Evolutionary conservation across 306 rosid species (phyloP).

Genomic region (Pyrus bretschneideri): DNA sequence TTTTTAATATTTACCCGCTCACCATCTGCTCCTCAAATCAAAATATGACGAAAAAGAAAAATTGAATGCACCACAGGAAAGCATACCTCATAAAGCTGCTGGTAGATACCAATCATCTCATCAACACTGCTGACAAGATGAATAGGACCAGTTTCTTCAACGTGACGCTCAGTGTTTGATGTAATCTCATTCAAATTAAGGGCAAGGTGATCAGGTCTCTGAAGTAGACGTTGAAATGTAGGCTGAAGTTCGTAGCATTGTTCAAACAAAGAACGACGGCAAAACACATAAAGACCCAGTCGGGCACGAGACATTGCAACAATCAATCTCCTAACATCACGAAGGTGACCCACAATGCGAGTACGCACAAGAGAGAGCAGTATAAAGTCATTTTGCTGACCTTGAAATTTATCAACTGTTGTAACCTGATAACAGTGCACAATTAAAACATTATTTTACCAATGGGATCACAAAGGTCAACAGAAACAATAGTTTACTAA

Average conservation of each 20-base stretch:
- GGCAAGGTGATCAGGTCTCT: conserved; percentile 78
- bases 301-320: conserved; percentile 99
- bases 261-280: conserved; percentile 89
- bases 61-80: not conserved
- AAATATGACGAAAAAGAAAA: not conserved
- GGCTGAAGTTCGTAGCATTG: conserved; percentile 98
- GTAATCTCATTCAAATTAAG: conserved; percentile 65
- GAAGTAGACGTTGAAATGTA: conserved; percentile 83
- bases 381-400: conserved; percentile 97
- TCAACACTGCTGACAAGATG: conserved; percentile 77
- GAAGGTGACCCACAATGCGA: conserved; percentile 92
- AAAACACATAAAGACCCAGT: conserved; percentile 85
- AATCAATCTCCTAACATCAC: conserved; percentile 96
- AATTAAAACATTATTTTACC: not conserved
- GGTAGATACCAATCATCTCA: conserved; percentile 67
- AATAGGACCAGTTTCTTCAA: conserved; percentile 57
- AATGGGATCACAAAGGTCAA: not conserved
- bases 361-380: conserved; percentile 91
- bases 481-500: not conserved
- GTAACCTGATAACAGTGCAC: conserved; percentile 53
- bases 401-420: conserved; percentile 97
- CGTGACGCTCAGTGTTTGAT: conserved; percentile 54
- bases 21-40: not conserved
- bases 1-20: not conserved
- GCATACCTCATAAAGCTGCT: conserved; percentile 66